Conservation (phyloP, 176 grass and related monocot genomes). For the Aegilops tauschii region DNA sequence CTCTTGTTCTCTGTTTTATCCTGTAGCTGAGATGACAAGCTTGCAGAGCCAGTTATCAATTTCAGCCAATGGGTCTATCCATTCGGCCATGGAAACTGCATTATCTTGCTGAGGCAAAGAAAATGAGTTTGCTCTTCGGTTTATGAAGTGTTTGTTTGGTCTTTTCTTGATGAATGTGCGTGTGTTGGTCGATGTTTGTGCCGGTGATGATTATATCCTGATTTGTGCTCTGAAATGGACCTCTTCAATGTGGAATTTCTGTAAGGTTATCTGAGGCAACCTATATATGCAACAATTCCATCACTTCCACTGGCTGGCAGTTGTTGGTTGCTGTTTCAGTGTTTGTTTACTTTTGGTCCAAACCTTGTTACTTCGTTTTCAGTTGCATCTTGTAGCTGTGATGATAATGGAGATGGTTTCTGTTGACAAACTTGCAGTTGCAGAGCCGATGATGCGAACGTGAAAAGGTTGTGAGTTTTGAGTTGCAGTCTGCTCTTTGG, state of each 20-base stretch:
- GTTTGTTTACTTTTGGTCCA: too few species aligned
- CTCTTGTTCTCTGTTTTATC: background rate
- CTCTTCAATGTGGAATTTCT: too few species aligned
- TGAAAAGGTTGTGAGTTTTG: background rate
- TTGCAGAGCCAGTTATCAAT: background rate
- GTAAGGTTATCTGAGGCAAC: too few species aligned
- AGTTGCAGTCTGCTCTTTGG: background rate
- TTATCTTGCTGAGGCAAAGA: background rate
- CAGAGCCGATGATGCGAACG: background rate
- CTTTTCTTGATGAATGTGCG: background rate
- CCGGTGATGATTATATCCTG: too few species aligned
- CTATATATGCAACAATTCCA: too few species aligned
- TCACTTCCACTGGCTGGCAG: too few species aligned
- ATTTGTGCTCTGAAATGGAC: too few species aligned
- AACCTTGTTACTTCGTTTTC: background rate
- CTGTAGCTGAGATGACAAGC: background rate
- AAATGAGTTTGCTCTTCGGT: background rate
- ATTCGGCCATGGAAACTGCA: background rate
- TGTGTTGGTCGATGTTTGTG: too few species aligned
- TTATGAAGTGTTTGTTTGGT: background rate
- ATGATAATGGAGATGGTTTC: too few species aligned
- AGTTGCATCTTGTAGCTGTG: background rate
- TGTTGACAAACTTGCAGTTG: background rate
- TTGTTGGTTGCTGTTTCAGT: too few species aligned
- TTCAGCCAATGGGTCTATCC: background rate